phyloP scores from a whole-genome alignment of 1,284 basidiomycete species.

The Moniliella sp. region DNA sequence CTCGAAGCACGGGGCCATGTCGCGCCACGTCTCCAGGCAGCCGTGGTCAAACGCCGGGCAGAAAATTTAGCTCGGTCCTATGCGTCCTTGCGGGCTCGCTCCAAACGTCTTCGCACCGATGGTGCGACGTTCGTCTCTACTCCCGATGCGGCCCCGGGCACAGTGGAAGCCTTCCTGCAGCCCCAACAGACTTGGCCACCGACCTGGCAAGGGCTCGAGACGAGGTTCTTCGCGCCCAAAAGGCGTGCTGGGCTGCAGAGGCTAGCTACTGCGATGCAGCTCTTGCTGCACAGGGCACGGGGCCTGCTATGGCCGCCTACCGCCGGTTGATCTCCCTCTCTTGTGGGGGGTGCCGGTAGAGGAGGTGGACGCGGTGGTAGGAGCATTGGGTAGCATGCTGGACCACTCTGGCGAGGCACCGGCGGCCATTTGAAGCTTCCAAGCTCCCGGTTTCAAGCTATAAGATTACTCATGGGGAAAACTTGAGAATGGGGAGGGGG shows the following conservation, averaged over 20 bases:
- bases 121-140: too few relatives aligned
- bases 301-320: conserved; percentile 25
- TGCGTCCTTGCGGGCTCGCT: conserved; percentile 9
- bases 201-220: too few relatives aligned
- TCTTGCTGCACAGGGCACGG: conserved; percentile 28
- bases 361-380: conserved; percentile 29
- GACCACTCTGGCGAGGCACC: conserved; percentile 11
- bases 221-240: conserved; percentile 11
- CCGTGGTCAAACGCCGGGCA: conserved; percentile 60
- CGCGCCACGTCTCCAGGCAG: conserved; percentile 47
- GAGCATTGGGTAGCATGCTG: conserved; percentile 24
- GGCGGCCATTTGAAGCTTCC: too few relatives aligned
- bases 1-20: conserved; percentile 45
- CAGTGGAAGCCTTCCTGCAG: too few relatives aligned
- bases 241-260: conserved; percentile 12
- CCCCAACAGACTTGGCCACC: too few relatives aligned
- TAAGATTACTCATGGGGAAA: too few relatives aligned
- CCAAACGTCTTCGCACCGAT: conserved; percentile 13
- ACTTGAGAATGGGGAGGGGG: too few relatives aligned
- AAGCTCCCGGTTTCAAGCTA: too few relatives aligned
- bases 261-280: too few relatives aligned
- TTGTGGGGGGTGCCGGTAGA: conserved; percentile 25
- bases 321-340: conserved; percentile 28
- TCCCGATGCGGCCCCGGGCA: conserved; percentile 1
- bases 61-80: conserved; percentile 15